phyloP scores from a whole-genome alignment of 2,329 filamentous ascomycete genomes.

The Sporothrix globosa region DNA sequence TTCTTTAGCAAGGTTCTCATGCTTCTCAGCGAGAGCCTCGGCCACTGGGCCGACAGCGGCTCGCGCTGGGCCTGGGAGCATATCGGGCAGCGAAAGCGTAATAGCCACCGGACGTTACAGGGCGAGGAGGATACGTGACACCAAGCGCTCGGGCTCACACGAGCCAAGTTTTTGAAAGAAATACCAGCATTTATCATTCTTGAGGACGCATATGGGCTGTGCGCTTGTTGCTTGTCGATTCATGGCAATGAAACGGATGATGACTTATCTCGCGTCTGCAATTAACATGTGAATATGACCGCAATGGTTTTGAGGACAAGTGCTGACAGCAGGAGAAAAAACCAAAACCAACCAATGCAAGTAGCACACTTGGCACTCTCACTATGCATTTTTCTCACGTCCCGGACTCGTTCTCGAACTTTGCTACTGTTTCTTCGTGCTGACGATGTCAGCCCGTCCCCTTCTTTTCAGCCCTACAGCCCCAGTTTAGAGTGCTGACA shows the following conservation, averaged over 20 bases:
- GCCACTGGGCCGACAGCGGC: slow-evolving; percentile 38
- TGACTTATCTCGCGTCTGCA: too few species aligned
- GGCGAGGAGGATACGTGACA: slow-evolving; percentile 16
- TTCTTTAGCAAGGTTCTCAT: slow-evolving; percentile 54
- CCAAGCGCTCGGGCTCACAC: too few species aligned
- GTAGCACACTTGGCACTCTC: too few species aligned
- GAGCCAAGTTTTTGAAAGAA: too few species aligned
- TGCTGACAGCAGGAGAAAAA: neutral
- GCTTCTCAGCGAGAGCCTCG: slow-evolving; percentile 51
- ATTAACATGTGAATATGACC: too few species aligned
- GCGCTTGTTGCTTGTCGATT: too few species aligned
- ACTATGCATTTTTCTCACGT: too few species aligned
- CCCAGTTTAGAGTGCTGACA: slow-evolving; percentile 26
- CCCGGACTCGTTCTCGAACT: neutral
- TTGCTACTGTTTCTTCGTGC: neutral
- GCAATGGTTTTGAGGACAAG: neutral
- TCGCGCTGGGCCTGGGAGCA: slow-evolving; percentile 21
- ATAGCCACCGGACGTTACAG: slow-evolving; percentile 2
- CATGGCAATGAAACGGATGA: too few species aligned
- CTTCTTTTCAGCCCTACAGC: slow-evolving; percentile 23
- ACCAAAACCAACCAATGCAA: too few species aligned
- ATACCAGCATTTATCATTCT: too few species aligned
- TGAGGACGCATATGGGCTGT: too few species aligned
- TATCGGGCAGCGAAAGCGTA: neutral
- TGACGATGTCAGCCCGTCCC: slow-evolving; percentile 18